These are phyloP conservation scores for Medicago truncatula DNA, from an alignment of 306 rosid species.

Conservation along the genomic window DNA sequence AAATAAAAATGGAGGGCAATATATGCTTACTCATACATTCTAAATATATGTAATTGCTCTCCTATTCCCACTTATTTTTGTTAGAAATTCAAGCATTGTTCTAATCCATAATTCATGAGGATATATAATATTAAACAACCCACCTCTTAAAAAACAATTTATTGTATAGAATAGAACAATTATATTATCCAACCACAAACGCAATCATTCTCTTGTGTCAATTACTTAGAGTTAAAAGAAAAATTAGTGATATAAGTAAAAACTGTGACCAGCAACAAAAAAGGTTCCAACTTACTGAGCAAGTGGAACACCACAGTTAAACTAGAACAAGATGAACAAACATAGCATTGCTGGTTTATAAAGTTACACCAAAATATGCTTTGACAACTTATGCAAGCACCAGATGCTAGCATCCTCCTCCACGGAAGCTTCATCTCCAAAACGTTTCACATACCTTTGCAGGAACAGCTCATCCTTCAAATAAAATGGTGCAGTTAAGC, in stretches of 20 bases:
- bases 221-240: background rate
- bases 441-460: no score
- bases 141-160: background rate
- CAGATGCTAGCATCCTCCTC: no score
- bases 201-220: background rate
- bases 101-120: background rate
- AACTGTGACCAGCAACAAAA: background rate
- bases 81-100: background rate
- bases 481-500: no score
- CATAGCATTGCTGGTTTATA: background rate
- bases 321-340: slow-evolving; percentile 15
- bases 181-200: background rate
- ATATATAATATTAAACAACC: background rate
- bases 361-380: slow-evolving; percentile 11
- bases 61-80: background rate
- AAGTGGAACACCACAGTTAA: slow-evolving; percentile 7
- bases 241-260: background rate
- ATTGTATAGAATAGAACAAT: background rate
- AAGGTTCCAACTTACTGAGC: background rate
- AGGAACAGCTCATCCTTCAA: no score
- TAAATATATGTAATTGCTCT: background rate
- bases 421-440: no score
- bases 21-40: background rate
- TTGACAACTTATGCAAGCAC: background rate
- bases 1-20: background rate